phyloP scores from a whole-genome alignment of 306 rosid genomes.

The Rubus idaeus region DNA sequence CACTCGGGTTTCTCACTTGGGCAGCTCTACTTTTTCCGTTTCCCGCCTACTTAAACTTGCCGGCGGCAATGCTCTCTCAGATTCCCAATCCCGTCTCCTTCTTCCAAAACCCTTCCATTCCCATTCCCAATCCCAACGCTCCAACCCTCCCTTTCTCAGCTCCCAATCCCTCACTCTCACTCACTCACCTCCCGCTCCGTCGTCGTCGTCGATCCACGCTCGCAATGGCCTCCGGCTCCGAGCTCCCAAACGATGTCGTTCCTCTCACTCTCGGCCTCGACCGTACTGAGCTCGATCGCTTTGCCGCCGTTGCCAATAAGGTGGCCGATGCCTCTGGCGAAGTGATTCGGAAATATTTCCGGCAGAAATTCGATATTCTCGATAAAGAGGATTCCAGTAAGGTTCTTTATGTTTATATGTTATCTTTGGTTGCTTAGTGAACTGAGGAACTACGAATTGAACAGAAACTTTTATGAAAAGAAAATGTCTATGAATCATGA shows the following conservation, averaged over 20 bases:
- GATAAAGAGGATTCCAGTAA: constrained; percentile 73
- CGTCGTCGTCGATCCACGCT: constrained; percentile 3
- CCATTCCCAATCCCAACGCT: constrained; percentile 12
- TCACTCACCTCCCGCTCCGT: constrained; percentile 12
- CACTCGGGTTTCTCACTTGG: not conserved
- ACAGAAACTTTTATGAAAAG: not conserved
- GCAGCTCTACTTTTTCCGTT: not conserved
- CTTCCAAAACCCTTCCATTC: constrained; percentile 15
- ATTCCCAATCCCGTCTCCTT: constrained; percentile 17
- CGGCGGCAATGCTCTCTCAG: constrained; percentile 40
- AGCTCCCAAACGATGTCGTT: constrained; percentile 22
- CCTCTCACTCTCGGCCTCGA: constrained; percentile 4
- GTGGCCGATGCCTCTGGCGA: constrained; percentile 87
- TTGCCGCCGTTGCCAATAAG: constrained; percentile 55
- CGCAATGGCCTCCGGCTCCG: constrained; percentile 38
- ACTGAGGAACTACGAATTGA: not conserved
- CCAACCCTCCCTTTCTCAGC: constrained; percentile 3
- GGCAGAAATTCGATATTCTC: constrained; percentile 67
- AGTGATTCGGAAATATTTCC: constrained; percentile 70
- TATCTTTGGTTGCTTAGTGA: too few species aligned
- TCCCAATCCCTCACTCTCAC: not conserved
- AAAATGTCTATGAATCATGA: not conserved
- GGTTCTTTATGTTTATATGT: not conserved
- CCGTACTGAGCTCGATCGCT: constrained; percentile 40
- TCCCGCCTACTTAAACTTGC: not conserved